Evolutionary conservation across 352 stramenopile species (phyloP), one percentile per base, ranked within the genome.

Genomic region (Globisporangium middletonii): DNA sequence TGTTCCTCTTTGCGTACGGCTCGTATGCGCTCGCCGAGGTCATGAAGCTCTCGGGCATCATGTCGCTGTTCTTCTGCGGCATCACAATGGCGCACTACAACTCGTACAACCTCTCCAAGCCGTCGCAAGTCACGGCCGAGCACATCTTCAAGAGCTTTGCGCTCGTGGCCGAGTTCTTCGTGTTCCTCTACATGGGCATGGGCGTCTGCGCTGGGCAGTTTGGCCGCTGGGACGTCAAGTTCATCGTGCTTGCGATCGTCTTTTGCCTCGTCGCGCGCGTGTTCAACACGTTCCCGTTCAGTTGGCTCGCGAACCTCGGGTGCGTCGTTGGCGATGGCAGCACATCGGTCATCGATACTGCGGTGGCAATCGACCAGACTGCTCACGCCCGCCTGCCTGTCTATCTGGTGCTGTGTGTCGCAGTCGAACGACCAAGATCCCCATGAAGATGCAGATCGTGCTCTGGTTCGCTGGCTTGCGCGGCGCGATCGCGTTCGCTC

Each of bases 231-330:
- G 78, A 97, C 63, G 50, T 95, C 53, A 78, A 65, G 18, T 97
- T 98, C 65, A 79, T 90, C 11, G 55, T 97, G 5, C 72, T 96
- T 15, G 87, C 84, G 1, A 83, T 97, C 57, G 47, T 96, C 11
- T 95, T 97, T 27, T 88, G 73, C 47, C 68, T 84, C 37, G 64
- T 99, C 71, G 73, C 72, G 87, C 75, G 96, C 11, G 48, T 96
- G 3, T 90, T 97, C 59, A 98, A 99, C 67, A 98, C 96, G 37
- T 98, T 98, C 55, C 95, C 95, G 1, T 84, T 90, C 52, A 88
- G 75, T 50, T 88, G 71, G 69, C 55, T 86, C 4, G 73, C 75
- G 5, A 88, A 84, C 42, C 59, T 86, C 57, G 69, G 75, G 75
- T 81, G 46, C 50, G 62, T 65, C 47, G 41, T 42, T 48, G 49